Conservation (phyloP, 108 stramenopile species). For the Skeletonema marinoi region DNA sequence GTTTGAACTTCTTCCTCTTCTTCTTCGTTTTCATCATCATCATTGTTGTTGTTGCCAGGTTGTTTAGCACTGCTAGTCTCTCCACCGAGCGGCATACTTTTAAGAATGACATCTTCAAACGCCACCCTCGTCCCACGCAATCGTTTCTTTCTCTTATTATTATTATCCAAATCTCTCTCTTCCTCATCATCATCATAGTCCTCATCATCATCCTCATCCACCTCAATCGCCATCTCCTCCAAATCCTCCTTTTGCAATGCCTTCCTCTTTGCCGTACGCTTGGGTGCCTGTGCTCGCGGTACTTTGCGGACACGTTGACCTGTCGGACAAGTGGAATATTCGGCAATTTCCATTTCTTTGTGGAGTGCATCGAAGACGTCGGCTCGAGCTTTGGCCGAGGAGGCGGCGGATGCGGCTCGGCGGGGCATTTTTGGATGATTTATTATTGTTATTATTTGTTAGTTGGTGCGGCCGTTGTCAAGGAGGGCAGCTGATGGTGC, state of each 20-base stretch:
- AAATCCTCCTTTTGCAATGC: conserved; percentile 57
- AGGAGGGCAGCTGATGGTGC: too few species aligned
- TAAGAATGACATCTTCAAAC: conserved; percentile 58
- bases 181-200: background rate
- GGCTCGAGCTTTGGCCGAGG: conserved; percentile 13
- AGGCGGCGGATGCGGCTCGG: background rate
- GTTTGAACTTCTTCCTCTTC: conserved; percentile 16
- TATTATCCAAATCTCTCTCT: background rate
- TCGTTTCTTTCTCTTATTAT: conserved; percentile 35
- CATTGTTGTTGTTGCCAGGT: conserved; percentile 29
- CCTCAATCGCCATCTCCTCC: conserved; percentile 40
- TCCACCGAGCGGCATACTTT: conserved; percentile 46
- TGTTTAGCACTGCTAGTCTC: conserved; percentile 4
- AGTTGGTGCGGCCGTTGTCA: too few species aligned
- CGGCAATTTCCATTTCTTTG: conserved; percentile 75
- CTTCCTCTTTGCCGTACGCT: conserved; percentile 67
- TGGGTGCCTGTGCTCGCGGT: conserved; percentile 47
- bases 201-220: conserved; percentile 35
- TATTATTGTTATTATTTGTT: background rate
- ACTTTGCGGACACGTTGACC: conserved; percentile 56
- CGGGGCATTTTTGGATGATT: conserved; percentile 1
- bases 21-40: conserved; percentile 26
- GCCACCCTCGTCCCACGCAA: conserved; percentile 67
- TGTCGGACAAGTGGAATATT: conserved; percentile 37
- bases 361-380: conserved; percentile 59